phyloP scores from a whole-genome alignment of 257 asterid species.

The Ilex asprella region DNA sequence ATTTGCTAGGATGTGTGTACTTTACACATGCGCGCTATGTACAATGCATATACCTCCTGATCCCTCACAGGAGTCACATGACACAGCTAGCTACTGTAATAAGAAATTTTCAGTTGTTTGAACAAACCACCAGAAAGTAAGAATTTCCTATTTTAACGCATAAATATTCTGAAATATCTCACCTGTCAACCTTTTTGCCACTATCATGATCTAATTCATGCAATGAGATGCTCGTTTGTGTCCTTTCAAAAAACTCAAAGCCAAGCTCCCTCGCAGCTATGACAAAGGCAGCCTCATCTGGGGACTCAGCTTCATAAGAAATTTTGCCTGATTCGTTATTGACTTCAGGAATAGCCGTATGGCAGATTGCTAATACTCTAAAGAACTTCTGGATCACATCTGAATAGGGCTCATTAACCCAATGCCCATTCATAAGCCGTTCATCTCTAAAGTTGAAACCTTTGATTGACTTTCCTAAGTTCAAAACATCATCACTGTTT shows the following conservation, averaged over 20 bases:
- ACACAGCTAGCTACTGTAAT: neutral
- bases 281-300: constrained; percentile 97
- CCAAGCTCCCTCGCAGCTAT: constrained; percentile 94
- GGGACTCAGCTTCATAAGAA: constrained; percentile 93
- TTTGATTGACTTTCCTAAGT: constrained; percentile 39
- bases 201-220: constrained; percentile 62
- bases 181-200: constrained; percentile 65
- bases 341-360: constrained; percentile 90
- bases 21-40: too few species aligned
- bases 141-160: neutral
- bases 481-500: constrained; percentile 12
- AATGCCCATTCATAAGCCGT: constrained; percentile 73
- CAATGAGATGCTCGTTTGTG: constrained; percentile 72
- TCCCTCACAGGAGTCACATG: neutral
- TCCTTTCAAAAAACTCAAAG: constrained; percentile 72
- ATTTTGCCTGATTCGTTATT: constrained; percentile 52
- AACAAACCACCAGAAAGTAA: neutral
- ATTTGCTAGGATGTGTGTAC: too few species aligned
- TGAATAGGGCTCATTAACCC: constrained; percentile 62
- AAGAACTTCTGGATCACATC: constrained; percentile 69
- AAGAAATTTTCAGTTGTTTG: neutral
- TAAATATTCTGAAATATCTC: neutral
- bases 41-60: neutral
- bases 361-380: constrained; percentile 83
- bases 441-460: constrained; percentile 89